Percentiles rank a stretch among this genome's conserved stretches.
Evolutionary conservation across 2,329 filamentous ascomycete genomes (phyloP).

Genomic region (Pseudodiploospora longispora): DNA sequence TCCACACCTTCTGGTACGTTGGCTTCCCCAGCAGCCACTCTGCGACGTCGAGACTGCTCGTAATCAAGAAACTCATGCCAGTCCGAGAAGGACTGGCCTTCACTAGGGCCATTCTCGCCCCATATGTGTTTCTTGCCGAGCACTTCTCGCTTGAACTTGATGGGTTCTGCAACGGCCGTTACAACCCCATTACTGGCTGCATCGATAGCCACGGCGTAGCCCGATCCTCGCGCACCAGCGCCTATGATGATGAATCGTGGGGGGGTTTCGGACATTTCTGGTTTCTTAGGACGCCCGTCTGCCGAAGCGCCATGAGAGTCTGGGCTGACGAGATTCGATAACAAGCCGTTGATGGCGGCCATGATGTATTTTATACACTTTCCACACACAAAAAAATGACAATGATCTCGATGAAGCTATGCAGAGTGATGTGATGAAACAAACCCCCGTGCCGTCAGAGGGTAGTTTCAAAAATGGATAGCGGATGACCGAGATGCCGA

Average conservation of each 20-base stretch:
- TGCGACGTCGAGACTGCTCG: conserved; percentile 54
- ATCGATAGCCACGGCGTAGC: conserved; percentile 63
- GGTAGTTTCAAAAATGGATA: too few species aligned
- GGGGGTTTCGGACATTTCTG: conserved; percentile 38
- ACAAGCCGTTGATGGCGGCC: too few species aligned
- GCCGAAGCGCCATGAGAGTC: too few species aligned
- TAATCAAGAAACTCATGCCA: conserved; percentile 73
- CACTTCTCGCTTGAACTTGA: conserved; percentile 63
- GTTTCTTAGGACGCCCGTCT: conserved; percentile 28
- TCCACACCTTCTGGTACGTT: conserved; percentile 48
- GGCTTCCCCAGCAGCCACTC: conserved; percentile 38
- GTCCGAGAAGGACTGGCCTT: conserved; percentile 61
- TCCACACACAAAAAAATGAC: too few species aligned
- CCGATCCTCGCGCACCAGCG: conserved; percentile 68
- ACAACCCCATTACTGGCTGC: conserved; percentile 60
- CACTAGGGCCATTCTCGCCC: conserved; percentile 39
- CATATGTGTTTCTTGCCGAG: conserved; percentile 70
- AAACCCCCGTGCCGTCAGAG: too few species aligned
- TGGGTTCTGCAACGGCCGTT: conserved; percentile 72
- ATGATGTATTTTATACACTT: too few species aligned
- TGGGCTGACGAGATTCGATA: too few species aligned
- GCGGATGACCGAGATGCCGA: too few species aligned
- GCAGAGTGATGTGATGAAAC: too few species aligned
- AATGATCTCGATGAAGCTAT: too few species aligned
- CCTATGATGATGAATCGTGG: conserved; percentile 73